Evolutionary conservation across 2,329 filamentous ascomycete species (phyloP), one percentile per base, ranked within the genome.

Genomic region (Pyrenochaeta sp.): DNA sequence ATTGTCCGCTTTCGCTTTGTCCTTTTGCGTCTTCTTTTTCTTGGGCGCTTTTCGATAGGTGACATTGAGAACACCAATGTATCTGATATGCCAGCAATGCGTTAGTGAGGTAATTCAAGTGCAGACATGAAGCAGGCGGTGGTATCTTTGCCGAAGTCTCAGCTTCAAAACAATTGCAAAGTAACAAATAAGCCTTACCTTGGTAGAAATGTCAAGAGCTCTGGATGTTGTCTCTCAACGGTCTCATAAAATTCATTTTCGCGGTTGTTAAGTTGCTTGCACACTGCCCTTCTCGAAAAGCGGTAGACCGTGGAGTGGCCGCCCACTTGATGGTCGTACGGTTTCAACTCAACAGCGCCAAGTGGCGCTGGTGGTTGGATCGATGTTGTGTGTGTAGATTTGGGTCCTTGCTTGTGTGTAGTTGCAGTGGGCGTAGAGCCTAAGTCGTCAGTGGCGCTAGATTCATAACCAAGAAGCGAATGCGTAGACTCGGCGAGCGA

Each of bases 171-270:
- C 68, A 54, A 67, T 54, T 49, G 39, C 59, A 60, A 53, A 37
- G 35, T 49, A 51, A 49, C 41, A 52, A 15, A 48, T 39, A 53
- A 51, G 14, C 40, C 77, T 60, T 77, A 78, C 75, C 93, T 92
- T 61, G 95, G 95, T 60, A 99, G 82, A 73, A 98, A 99, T 36
- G 90, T 87, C 54, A 99, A 80, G 68, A 99, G 83, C 71, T 97
- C 90, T 60, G 92, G 91, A 76, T 99, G 94, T 63, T 91, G 87
- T 68, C 87, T 87, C 79, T 99, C 95, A 67, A 98, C 91, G 49
- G 89, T 95, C 77, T 99, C 95, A 76, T 99, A 99, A 73, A 99
- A 99, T 77, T 97, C 92, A 76, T 99, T 99, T 74, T 99, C 95
- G 69, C 94, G 86, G 74, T 97, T 99, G 76, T 97, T 99, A 70